These are phyloP conservation scores for Plasmodium gaboni DNA, from an alignment of 169 alveolate species.

Conservation along the genomic window DNA sequence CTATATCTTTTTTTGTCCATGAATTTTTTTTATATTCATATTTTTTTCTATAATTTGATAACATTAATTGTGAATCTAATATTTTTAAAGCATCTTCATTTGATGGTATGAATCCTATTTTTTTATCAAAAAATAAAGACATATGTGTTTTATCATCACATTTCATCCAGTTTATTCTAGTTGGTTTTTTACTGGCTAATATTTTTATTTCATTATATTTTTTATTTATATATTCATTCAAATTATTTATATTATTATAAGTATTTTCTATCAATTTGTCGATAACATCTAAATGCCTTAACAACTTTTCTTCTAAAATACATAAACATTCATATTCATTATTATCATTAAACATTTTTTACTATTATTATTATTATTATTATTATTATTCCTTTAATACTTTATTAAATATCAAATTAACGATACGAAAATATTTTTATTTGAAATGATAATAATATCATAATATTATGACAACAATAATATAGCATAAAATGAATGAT, in stretches of 20 bases:
- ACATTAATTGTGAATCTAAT: constrained; percentile 15
- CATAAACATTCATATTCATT: constrained; percentile 31
- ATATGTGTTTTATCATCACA: constrained; percentile 46
- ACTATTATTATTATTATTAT: too few species aligned
- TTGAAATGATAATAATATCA: too few species aligned
- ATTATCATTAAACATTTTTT: constrained; percentile 7
- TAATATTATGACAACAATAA: too few species aligned
- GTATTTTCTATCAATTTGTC: constrained; percentile 30
- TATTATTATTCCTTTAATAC: too few species aligned
- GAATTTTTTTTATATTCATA: constrained; percentile 64
- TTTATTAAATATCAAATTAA: too few species aligned
- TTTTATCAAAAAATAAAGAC: constrained; percentile 63
- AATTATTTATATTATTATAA: constrained; percentile 35
- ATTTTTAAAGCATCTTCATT: constrained; percentile 76
- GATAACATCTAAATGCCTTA: constrained; percentile 7
- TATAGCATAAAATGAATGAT: too few species aligned
- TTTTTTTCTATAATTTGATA: constrained; percentile 52
- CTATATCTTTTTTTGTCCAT: constrained; percentile 70
- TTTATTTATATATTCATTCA: constrained; percentile 53
- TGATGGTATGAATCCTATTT: constrained; percentile 40
- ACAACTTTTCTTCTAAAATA: constrained; percentile 20
- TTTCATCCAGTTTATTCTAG: constrained; percentile 45
- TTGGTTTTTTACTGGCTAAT: constrained; percentile 54
- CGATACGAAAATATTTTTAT: too few species aligned
- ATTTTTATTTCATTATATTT: constrained; percentile 66